Percentiles rank a stretch among this genome's conserved stretches.
These are phyloP conservation scores for Tarenaya hassleriana DNA, from an alignment of 345 rosid genomes.

Conservation along the genomic window DNA sequence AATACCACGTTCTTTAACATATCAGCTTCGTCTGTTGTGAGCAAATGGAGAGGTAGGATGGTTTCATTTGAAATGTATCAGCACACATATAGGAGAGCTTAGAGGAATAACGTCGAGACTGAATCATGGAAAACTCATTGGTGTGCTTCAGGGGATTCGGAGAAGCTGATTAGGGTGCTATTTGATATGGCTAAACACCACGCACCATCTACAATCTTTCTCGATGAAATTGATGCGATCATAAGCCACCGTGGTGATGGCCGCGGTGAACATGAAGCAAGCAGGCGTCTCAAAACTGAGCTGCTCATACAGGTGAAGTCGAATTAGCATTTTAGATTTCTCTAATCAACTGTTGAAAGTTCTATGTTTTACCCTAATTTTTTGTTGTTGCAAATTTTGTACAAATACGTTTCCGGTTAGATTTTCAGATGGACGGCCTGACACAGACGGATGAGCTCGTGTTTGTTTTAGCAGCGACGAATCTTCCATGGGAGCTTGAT, in stretches of 20 bases:
- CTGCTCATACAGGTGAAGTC: conserved; percentile 96
- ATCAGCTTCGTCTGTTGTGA: conserved; percentile 95
- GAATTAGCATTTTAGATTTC: too few relatives aligned
- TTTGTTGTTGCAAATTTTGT: too few relatives aligned
- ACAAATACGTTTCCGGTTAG: not conserved
- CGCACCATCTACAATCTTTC: conserved; percentile 92
- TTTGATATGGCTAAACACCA: conserved; percentile 97
- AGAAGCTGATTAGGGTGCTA: conserved; percentile 82
- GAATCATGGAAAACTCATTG: too few relatives aligned
- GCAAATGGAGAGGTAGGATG: conserved; percentile 97
- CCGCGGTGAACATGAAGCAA: conserved; percentile 95
- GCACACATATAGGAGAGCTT: too few relatives aligned
- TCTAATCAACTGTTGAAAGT: too few relatives aligned
- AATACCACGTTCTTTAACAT: conserved; percentile 95
- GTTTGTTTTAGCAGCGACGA: conserved; percentile 94
- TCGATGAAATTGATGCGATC: conserved; percentile 95
- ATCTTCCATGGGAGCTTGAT: conserved; percentile 98
- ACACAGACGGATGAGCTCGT: conserved; percentile 77
- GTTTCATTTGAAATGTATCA: too few relatives aligned
- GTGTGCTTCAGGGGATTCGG: conserved; percentile 77
- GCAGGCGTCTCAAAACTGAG: conserved; percentile 97
- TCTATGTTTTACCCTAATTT: too few relatives aligned
- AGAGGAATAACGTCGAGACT: too few relatives aligned
- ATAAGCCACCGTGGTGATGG: conserved; percentile 98
- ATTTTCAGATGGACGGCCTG: conserved; percentile 93